Base-by-base conservation (phyloP, 768 basidiomycete genomes). In the Stropharia rugosoannulata region DNA sequence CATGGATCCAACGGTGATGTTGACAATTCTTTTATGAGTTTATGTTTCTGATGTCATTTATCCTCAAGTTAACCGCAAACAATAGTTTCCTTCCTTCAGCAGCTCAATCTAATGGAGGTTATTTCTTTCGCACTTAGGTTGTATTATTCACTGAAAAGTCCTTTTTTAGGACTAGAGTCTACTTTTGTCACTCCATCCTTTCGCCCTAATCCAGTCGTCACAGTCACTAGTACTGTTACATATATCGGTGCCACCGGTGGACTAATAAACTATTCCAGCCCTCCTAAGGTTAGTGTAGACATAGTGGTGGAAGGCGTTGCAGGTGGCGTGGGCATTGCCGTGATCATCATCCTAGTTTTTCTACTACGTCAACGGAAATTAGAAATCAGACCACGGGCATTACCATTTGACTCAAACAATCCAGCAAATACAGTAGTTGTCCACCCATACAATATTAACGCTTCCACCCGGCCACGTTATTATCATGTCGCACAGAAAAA, bases 281-380 rank as follows among this genome's bases (percentile, higher is more conserved):
- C 65, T 43, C 55, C 59, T 10, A 67, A 61, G 2, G 58, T 63
- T 15, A 66, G 67, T 22, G 68, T 59, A 10, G 68, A 67, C 29
- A 63, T 65, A 19, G 65, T 64, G 3, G 57, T 68, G 7, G 68
- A 63, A 41, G 67, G 64, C 4, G 13, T 68, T 40, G 22, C 22
- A 22, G 22, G 22, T 4, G 22, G 22, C 22, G 62, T 59, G 6
- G 54, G 47, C 5, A 44, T 70, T 43, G 64, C 51, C n/a, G 40
- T 64, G 2, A 29, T 63, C n/a, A 58, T 50, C 12, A 62, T 51
- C 15, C 19, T 54, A 3, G 15, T 60, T 51, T n/a, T 63, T 40
- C 37, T 58, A 12, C 58, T 60, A 8, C 61, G 58, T n/a, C 59
- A 50, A 8, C 47, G 36, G 16, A 48, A 42, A 36, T 19, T 50